Evolutionary conservation across 129 eudicot species (phyloP).

Genomic region (Centrapalus pauciflorus): DNA sequence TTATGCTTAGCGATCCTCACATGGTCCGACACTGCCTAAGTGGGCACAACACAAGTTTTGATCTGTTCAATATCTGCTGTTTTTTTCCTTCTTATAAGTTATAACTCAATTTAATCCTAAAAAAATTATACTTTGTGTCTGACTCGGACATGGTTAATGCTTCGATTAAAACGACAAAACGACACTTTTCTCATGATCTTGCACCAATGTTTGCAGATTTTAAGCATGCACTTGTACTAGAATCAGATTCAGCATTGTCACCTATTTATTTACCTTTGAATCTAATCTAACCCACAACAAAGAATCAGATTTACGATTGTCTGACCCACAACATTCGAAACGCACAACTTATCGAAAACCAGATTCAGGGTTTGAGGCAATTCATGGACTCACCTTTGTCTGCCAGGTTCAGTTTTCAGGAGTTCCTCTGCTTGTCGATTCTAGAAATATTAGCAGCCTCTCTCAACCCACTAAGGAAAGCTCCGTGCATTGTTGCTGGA

Average conservation of each 20-base stretch:
- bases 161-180: too few relatives aligned
- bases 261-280: slow-evolving; percentile 30
- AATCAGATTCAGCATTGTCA: too few relatives aligned
- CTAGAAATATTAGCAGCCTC: slow-evolving; percentile 91
- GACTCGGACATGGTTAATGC: too few relatives aligned
- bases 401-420: slow-evolving; percentile 18
- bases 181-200: too few relatives aligned
- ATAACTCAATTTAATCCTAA: too few relatives aligned
- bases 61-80: too few relatives aligned
- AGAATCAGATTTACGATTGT: slow-evolving; percentile 35
- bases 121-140: too few relatives aligned
- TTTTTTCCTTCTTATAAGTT: too few relatives aligned
- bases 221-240: slow-evolving; percentile 89
- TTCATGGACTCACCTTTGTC: slow-evolving; percentile 22
- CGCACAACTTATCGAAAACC: slow-evolving; percentile 40
- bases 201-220: slow-evolving; percentile 61
- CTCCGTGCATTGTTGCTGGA: slow-evolving; percentile 99
- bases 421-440: slow-evolving; percentile 47
- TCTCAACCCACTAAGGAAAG: slow-evolving; percentile 97
- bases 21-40: too few relatives aligned
- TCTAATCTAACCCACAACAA: slow-evolving; percentile 37
- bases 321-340: slow-evolving; percentile 44
- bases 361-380: slow-evolving; percentile 37
- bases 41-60: too few relatives aligned
- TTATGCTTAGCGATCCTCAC: too few relatives aligned